Conservation (phyloP, 768 basidiomycete genomes). For the Tephrocybe sp. region DNA sequence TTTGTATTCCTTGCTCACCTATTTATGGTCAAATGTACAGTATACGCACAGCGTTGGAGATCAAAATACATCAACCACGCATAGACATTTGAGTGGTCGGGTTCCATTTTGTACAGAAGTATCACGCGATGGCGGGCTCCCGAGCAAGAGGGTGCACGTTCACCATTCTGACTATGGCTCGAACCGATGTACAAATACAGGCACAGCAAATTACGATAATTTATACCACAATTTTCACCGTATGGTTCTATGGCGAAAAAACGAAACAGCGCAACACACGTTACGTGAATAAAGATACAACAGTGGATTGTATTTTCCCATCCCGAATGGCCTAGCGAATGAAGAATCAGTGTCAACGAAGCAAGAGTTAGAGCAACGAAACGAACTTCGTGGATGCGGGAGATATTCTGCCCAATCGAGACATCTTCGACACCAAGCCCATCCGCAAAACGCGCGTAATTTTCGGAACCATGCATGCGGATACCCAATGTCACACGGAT, state of each 20-base stretch:
- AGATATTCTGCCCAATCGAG: slow-evolving; percentile 73
- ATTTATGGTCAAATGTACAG: slow-evolving; percentile 3
- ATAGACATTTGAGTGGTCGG: too few species aligned
- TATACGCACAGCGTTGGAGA: too few species aligned
- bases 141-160: too few species aligned
- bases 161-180: too few species aligned
- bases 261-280: not conserved
- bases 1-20: not conserved
- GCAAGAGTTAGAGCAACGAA: not conserved
- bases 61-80: too few species aligned
- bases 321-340: slow-evolving; percentile 37
- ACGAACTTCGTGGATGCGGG: slow-evolving; percentile 66
- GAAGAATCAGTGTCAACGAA: not conserved
- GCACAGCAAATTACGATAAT: not conserved
- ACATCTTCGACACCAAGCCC: slow-evolving; percentile 49
- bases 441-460: slow-evolving; percentile 44
- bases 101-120: too few species aligned
- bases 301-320: slow-evolving; percentile 60
- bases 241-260: slow-evolving; percentile 5
- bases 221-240: not conserved
- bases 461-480: slow-evolving; percentile 77
- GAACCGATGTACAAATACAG: slow-evolving; percentile 1
- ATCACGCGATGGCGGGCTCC: too few species aligned
- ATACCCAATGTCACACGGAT: slow-evolving; percentile 65
- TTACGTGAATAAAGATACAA: slow-evolving; percentile 52